Percentiles rank a stretch among this genome's conserved stretches.
These are phyloP conservation scores for Globisporangium heterothallicum DNA, from an alignment of 352 stramenopile species.

Conservation along the genomic window DNA sequence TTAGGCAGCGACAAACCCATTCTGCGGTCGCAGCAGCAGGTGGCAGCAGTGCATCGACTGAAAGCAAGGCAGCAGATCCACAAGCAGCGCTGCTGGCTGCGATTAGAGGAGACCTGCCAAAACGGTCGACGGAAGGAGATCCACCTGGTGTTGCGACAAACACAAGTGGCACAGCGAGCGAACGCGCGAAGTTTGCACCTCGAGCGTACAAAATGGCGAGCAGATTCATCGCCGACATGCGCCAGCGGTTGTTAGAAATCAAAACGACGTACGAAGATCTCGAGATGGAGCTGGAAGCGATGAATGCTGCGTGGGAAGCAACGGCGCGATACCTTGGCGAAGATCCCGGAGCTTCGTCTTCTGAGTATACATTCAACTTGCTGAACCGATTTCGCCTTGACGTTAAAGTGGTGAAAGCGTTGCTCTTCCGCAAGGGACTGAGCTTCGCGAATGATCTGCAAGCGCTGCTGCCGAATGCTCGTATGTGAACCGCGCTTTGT, in stretches of 20 bases:
- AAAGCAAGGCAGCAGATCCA: not conserved
- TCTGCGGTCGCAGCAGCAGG: not conserved
- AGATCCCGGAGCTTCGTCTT: constrained; percentile 44
- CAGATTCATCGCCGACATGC: constrained; percentile 60
- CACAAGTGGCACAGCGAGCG: not conserved
- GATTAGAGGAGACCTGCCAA: constrained; percentile 16
- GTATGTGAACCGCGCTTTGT: constrained; percentile 22
- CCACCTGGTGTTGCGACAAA: not conserved
- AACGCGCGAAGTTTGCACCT: constrained; percentile 21
- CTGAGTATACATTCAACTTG: constrained; percentile 63
- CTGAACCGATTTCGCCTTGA: constrained; percentile 73
- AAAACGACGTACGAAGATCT: constrained; percentile 52
- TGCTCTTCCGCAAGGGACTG: constrained; percentile 55
- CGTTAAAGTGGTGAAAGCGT: constrained; percentile 61
- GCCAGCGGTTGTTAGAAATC: constrained; percentile 38
- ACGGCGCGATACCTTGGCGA: constrained; percentile 69
- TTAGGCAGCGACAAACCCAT: not conserved
- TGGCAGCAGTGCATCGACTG: too few species aligned
- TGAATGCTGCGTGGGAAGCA: constrained; percentile 55
- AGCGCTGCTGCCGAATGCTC: constrained; percentile 29
- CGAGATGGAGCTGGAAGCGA: constrained; percentile 55
- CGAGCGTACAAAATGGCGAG: constrained; percentile 43
- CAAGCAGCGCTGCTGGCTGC: constrained; percentile 28
- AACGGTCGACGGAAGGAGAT: not conserved
- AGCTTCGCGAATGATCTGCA: constrained; percentile 32